phyloP scores from a whole-genome alignment of 306 rosid species.

The Ormosia emarginata region DNA sequence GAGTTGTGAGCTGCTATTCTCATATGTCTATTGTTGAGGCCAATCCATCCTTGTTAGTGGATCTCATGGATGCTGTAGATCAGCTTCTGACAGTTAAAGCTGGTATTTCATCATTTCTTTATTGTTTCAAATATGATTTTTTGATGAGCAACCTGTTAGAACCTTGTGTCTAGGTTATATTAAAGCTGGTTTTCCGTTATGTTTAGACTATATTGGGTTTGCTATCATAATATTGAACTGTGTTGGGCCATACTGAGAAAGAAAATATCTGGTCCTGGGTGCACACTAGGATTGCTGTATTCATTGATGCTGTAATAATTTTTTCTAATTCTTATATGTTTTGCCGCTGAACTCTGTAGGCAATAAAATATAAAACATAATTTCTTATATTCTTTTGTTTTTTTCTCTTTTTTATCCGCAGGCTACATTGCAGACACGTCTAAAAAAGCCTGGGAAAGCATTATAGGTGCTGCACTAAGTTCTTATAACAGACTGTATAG shows the following conservation, averaged over 20 bases:
- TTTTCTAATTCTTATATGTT: neutral
- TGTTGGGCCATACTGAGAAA: neutral
- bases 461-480: slow-evolving; percentile 62
- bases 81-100: slow-evolving; percentile 40
- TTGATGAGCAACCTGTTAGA: neutral
- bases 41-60: slow-evolving; percentile 47
- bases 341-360: neutral
- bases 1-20: slow-evolving; percentile 66
- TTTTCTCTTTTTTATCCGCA: slow-evolving; percentile 8
- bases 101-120: slow-evolving; percentile 42
- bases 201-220: neutral
- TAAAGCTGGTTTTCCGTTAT: slow-evolving; percentile 7
- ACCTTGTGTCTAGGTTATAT: neutral
- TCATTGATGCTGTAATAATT: slow-evolving; percentile 3
- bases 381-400: neutral
- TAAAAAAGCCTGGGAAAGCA: slow-evolving; percentile 54
- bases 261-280: neutral
- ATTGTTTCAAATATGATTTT: neutral
- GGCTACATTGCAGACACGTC: slow-evolving; percentile 38
- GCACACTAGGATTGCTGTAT: neutral
- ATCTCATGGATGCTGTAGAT: slow-evolving; percentile 63
- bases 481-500: slow-evolving; percentile 44
- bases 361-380: neutral
- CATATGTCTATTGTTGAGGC: slow-evolving; percentile 37
- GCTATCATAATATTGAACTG: neutral